Base-by-base conservation (phyloP, 441 rosid species). In the Macaranga tanarius region DNA sequence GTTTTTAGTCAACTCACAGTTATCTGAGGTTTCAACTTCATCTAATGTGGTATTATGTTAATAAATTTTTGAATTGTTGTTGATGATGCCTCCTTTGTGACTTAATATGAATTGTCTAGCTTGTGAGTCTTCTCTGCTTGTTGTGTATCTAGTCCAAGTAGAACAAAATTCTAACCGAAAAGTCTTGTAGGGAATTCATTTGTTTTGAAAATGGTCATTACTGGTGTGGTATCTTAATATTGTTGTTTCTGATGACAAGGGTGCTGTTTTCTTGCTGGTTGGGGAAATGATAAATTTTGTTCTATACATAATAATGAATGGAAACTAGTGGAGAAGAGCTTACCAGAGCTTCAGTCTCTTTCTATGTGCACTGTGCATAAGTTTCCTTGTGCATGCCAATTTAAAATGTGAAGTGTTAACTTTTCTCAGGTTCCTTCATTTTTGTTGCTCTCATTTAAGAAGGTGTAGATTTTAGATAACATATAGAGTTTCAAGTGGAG, bases 61-160 rank as follows among this genome's bases (percentile, higher is more conserved):
- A 75, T 76, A 82, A 80, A 65, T 69, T 65, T 59, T 72, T 77
- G 73, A 72, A 77, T 44, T 74, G 45, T 77, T 56, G 74, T 23
- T 67, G 65, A 34, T 69, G 72, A 69, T 69, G 65, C 75, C 77
- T 74, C 74, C 66, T 80, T 74, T 70, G 51, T 68, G 69, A 63
- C 73, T 82, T 76, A 65, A 70, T 77, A 67, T 72, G 67, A 76
- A 68, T 83, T 75, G 66, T 75, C 72, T 55, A 79, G 70, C 57
- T 51, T 70, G 75, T 69, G 80, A 74, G 73, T 69, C 74, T 72
- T 70, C 79, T 65, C 75, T 76, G 78, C 75, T 67, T 74, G 69
- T 77, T 76, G 54, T 69, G 68, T 71, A 72, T 77, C 72, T 75
- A 50, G 66, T 73, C 22, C 77, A 52, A 57, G 79, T 64, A 74